Evolutionary conservation across 1,284 basidiomycete genomes (phyloP).

Genomic region (Papiliotrema terrestris): DNA sequence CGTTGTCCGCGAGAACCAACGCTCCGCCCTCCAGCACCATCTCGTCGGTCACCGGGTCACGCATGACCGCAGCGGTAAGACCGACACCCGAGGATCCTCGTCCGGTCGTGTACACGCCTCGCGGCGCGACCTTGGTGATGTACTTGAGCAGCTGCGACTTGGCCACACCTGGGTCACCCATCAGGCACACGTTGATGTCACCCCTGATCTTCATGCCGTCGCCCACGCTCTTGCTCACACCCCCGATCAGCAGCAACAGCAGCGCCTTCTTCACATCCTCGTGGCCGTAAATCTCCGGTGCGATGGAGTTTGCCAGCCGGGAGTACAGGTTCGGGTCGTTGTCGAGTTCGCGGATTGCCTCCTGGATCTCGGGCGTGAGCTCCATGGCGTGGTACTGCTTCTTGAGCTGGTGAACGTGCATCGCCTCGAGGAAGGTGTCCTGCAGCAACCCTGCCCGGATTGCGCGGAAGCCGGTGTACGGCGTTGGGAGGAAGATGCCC

Average conservation of each 20-base stretch:
- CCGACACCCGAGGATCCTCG: constrained; percentile 97
- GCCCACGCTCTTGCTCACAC: constrained; percentile 88
- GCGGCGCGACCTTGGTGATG: constrained; percentile 95
- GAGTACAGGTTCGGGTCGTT: constrained; percentile 76
- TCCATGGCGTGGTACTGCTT: constrained; percentile 97
- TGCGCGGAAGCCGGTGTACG: constrained; percentile 82
- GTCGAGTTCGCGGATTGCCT: constrained; percentile 66
- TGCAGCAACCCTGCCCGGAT: constrained; percentile 91
- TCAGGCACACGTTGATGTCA: constrained; percentile 95
- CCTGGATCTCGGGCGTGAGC: constrained; percentile 77
- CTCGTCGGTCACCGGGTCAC: constrained; percentile 98
- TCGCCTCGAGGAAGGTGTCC: constrained; percentile 93
- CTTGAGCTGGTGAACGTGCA: constrained; percentile 89
- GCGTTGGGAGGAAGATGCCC: constrained; percentile 83
- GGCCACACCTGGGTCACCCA: constrained; percentile 99
- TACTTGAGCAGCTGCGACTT: constrained; percentile 98
- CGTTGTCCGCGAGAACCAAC: constrained; percentile 96
- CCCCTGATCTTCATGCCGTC: constrained; percentile 99
- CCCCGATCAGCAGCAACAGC: constrained; percentile 89
- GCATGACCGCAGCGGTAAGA: constrained; percentile 97
- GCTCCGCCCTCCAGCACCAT: constrained; percentile 99
- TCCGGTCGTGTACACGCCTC: constrained; percentile 97
- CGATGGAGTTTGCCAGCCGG: constrained; percentile 62
- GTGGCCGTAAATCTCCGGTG: constrained; percentile 98
- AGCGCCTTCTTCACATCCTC: constrained; percentile 97